Evolutionary conservation across 768 basidiomycete species (phyloP), one percentile per base, ranked within the genome.

Genomic region (Scleroderma citrinum): DNA sequence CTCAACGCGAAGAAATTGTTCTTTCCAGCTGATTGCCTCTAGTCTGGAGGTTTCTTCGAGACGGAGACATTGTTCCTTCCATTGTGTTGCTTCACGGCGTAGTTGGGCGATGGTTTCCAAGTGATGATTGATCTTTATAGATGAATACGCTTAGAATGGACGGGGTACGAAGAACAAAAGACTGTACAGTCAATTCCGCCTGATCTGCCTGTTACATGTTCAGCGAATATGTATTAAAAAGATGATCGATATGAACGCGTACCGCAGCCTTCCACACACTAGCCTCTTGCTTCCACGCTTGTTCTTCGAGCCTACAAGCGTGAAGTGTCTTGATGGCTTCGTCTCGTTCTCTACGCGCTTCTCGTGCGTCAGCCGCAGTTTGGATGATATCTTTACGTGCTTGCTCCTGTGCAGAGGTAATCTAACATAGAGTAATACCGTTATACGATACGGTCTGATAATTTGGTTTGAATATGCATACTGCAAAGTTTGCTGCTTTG

Each of bases 1-100:
- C 52, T 89, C 85, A 39, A 86, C 83, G 14, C 85, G 79, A 32
- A 82, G 69, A 62, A 86, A 88, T 56, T 87, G 85, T 19, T 86
- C 85, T 62, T 88, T 87, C 87, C 87, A 89, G 56, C 83, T 83
- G 46, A 73, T 71, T 0, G 85, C 77, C 51, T 76, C 74, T 26
- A 67, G 67, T 41, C 72, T 66, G 10, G 74, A 71, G 1, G 72
- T 65, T 46, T 77, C 76, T 45, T 76, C 74, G 24, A 73, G 62
- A 24, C 75, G 72, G 19, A 69, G 59, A 43, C 73, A 71, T 56
- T 88, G 87, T 44, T 82, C 79, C 63, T 86, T 87, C 84, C 85
- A 87, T 46, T 87, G 84, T 0, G 66, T 69, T 0, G 78, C 71
- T 60, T 90, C 85, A 43, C 82, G 74, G 21, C 79, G 77, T 26